Percentiles rank a stretch among this genome's conserved stretches.
Evolutionary conservation across 805 yeast genomes (phyloP).

Genomic region (Wickerhamiella nectarea): DNA sequence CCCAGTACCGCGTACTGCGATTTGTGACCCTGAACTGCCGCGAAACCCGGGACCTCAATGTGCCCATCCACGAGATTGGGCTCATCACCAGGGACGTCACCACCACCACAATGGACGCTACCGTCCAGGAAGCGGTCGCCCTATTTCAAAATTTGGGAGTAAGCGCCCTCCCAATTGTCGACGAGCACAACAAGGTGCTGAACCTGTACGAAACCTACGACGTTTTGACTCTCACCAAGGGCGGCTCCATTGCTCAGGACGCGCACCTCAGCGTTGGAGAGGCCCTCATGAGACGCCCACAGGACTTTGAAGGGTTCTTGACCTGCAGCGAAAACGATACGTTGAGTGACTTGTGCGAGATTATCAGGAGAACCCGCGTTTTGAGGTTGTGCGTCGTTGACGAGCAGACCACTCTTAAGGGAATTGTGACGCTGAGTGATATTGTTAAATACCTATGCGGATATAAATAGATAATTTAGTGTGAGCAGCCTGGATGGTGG

Average conservation of each 20-base stretch:
- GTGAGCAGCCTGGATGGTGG: too few relatives aligned
- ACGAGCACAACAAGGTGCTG: constrained; percentile 50
- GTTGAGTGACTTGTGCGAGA: constrained; percentile 79
- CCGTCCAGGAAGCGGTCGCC: constrained; percentile 86
- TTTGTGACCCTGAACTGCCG: constrained; percentile 93
- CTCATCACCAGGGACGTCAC: constrained; percentile 46
- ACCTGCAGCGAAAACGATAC: constrained; percentile 85
- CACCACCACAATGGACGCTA: constrained; percentile 78
- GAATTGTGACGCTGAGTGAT: constrained; percentile 84
- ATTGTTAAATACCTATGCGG: constrained; percentile 47
- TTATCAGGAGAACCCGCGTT: constrained; percentile 77
- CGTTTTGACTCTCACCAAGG: constrained; percentile 80
- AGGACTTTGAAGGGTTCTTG: constrained; percentile 94
- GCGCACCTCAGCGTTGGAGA: constrained; percentile 86
- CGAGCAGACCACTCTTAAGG: constrained; percentile 58
- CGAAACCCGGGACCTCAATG: constrained; percentile 70
- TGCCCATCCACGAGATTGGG: constrained; percentile 57
- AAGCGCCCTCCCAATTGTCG: constrained; percentile 86
- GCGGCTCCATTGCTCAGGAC: constrained; percentile 77
- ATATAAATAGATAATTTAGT: neutral
- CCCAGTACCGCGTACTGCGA: constrained; percentile 90
- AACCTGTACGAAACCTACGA: constrained; percentile 96
- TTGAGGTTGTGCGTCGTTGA: constrained; percentile 90
- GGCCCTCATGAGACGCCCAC: constrained; percentile 83
- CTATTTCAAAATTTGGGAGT: constrained; percentile 66